A percentile compares a stretch with the other conserved stretches of the same genome.
phyloP scores from a whole-genome alignment of 2,329 filamentous ascomycete genomes.

The Raffaelea deltoideospora region DNA sequence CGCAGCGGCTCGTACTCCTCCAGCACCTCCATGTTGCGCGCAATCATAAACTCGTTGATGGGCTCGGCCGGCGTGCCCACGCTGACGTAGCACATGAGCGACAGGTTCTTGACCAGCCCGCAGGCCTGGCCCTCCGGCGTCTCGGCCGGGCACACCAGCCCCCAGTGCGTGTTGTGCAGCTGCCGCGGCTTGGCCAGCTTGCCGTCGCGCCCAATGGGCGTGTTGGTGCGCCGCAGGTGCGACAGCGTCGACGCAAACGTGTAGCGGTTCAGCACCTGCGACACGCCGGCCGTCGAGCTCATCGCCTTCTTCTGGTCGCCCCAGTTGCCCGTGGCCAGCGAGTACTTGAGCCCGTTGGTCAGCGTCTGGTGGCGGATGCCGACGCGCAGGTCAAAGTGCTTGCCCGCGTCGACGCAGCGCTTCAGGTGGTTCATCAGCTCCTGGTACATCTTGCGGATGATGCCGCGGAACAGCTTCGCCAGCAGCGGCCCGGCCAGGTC shows the following conservation, averaged over 20 bases:
- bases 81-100: conserved; percentile 96
- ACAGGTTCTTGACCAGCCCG: conserved; percentile 93
- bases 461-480: conserved; percentile 86
- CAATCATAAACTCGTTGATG: conserved; percentile 89
- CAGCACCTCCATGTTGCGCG: conserved; percentile 86
- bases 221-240: conserved; percentile 93
- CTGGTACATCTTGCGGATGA: conserved; percentile 80
- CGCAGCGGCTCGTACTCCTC: conserved; percentile 83
- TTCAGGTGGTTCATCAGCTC: conserved; percentile 87
- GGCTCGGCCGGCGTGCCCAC: conserved; percentile 85
- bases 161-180: conserved; percentile 98
- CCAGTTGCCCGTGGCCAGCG: conserved; percentile 95
- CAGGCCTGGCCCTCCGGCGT: conserved; percentile 97
- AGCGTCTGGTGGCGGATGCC: conserved; percentile 85
- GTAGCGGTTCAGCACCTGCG: conserved; percentile 94
- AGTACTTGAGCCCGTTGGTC: conserved; percentile 91
- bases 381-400: conserved; percentile 79
- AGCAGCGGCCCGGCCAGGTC: conserved; percentile 89
- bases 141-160: conserved; percentile 89
- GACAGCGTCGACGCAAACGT: conserved; percentile 94
- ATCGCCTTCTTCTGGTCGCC: conserved; percentile 98
- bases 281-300: conserved; percentile 89
- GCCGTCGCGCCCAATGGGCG: conserved; percentile 90
- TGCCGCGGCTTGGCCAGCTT: conserved; percentile 97
- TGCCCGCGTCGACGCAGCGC: conserved; percentile 76